These are phyloP conservation scores for Entrophospora sp. DNA, from an alignment of 192 early-diverging fungal species.

Conservation along the genomic window DNA sequence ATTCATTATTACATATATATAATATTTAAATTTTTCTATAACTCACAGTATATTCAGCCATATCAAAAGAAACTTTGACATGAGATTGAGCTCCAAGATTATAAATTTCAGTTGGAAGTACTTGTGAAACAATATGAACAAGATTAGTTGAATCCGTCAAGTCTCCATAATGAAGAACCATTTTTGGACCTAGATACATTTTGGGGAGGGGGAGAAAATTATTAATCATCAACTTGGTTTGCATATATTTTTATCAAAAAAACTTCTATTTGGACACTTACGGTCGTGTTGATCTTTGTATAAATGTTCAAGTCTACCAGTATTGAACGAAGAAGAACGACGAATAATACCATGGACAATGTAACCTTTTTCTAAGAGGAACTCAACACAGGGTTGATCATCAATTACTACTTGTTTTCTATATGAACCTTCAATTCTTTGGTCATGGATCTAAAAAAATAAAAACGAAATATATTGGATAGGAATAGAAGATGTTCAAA, in stretches of 20 bases:
- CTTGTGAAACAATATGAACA: conserved; percentile 62
- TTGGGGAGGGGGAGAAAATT: too few relatives aligned
- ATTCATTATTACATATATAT: not conserved
- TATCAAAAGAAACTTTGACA: conserved; percentile 64
- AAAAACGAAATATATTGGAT: too few relatives aligned
- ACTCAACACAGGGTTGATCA: too few relatives aligned
- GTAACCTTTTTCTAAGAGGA: conserved; percentile 66
- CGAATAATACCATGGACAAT: conserved; percentile 74
- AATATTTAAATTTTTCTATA: not conserved
- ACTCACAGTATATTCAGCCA: conserved; percentile 63
- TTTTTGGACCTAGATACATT: conserved; percentile 43
- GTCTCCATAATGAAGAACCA: conserved; percentile 73
- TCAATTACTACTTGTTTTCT: too few relatives aligned
- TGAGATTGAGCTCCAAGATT: conserved; percentile 73
- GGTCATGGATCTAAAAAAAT: too few relatives aligned
- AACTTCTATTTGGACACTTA: conserved; percentile 22
- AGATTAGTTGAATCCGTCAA: conserved; percentile 71
- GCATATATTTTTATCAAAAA: too few relatives aligned
- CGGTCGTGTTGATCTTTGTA: conserved; percentile 64
- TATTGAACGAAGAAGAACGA: conserved; percentile 80
- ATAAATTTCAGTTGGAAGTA: conserved; percentile 69
- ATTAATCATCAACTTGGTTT: too few relatives aligned
- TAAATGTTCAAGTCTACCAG: conserved; percentile 69
- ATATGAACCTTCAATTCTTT: too few relatives aligned
- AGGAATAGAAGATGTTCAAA: too few relatives aligned